These are phyloP conservation scores for Cladophialophora bantiana DNA, from an alignment of 2,329 filamentous ascomycete species.

Conservation along the genomic window DNA sequence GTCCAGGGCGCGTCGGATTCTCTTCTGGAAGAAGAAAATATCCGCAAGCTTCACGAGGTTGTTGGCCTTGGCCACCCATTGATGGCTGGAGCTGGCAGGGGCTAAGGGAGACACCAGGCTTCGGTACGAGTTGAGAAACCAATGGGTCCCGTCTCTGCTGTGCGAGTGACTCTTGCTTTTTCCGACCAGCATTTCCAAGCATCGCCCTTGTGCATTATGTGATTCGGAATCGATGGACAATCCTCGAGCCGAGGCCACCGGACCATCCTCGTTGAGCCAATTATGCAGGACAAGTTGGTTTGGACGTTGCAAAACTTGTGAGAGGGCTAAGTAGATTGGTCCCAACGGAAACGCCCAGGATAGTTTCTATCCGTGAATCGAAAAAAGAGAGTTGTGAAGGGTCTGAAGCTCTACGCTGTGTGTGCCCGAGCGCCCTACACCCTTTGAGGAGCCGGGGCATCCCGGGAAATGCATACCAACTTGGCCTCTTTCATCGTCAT, in stretches of 20 bases:
- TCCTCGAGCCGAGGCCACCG: not conserved
- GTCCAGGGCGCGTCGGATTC: not conserved
- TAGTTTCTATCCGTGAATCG: not conserved
- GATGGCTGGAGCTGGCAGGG: not conserved
- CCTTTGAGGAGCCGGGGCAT: constrained; percentile 2
- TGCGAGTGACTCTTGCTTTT: not conserved
- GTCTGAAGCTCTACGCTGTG: not conserved
- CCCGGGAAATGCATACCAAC: not conserved
- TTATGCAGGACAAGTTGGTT: not conserved
- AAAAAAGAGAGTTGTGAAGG: not conserved
- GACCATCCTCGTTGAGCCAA: not conserved
- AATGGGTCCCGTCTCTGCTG: not conserved
- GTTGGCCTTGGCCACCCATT: constrained; percentile 2
- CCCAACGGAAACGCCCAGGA: not conserved
- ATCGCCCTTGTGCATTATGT: not conserved
- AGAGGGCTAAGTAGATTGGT: not conserved
- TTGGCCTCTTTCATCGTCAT: not conserved
- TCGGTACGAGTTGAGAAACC: constrained; percentile 3
- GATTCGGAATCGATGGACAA: not conserved
- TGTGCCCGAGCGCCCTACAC: not conserved
- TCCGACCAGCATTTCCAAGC: constrained; percentile 3
- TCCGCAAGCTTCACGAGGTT: not conserved
- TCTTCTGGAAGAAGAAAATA: not conserved
- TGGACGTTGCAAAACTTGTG: not conserved
- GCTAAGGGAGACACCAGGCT: not conserved